These are phyloP conservation scores for Penicillium sumatraense DNA, from an alignment of 2,329 filamentous ascomycete species.

Conservation along the genomic window DNA sequence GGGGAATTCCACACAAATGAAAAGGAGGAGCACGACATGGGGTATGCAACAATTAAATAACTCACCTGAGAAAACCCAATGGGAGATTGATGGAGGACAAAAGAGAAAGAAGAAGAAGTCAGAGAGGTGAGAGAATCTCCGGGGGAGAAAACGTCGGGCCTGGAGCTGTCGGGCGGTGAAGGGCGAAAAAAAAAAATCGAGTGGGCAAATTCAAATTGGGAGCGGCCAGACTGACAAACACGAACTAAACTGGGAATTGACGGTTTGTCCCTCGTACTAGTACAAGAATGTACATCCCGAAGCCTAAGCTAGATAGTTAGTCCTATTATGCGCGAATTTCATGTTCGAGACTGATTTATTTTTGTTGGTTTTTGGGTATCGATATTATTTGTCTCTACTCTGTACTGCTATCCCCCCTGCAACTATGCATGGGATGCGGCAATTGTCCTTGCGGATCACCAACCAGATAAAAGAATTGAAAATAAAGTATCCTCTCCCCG, in stretches of 20 bases:
- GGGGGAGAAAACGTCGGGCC: background rate
- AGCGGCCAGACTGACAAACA: no score
- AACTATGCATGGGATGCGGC: slow-evolving; percentile 5
- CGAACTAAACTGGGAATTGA: background rate
- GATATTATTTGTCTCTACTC: background rate
- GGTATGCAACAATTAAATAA: slow-evolving; percentile 12
- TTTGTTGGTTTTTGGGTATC: background rate
- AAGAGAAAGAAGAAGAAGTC: background rate
- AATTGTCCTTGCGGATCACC: slow-evolving; percentile 5
- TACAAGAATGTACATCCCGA: background rate
- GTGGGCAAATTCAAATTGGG: no score
- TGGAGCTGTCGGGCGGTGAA: background rate
- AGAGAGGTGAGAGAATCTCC: background rate
- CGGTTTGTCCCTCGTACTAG: background rate
- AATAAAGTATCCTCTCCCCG: no score
- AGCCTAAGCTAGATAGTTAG: background rate
- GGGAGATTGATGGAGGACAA: background rate
- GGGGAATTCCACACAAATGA: background rate
- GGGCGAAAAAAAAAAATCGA: background rate
- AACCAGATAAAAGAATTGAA: background rate
- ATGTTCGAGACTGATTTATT: background rate
- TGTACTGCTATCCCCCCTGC: background rate
- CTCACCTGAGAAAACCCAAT: slow-evolving; percentile 13
- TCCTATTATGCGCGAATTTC: slow-evolving; percentile 2
- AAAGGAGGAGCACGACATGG: background rate